These are phyloP conservation scores for Heimioporus sp. DNA, from an alignment of 768 basidiomycete genomes.

Conservation along the genomic window DNA sequence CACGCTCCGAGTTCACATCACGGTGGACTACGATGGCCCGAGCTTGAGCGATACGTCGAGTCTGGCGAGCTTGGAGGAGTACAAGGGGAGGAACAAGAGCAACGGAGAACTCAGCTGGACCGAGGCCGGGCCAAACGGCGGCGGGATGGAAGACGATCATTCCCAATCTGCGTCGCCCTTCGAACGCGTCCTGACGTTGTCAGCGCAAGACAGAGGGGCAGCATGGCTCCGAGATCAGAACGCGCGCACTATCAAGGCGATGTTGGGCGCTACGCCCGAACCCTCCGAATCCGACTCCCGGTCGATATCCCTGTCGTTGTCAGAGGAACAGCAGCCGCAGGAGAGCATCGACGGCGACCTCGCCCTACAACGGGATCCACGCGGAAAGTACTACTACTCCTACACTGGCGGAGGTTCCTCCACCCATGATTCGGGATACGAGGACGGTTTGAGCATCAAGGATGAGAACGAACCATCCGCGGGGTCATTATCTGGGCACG, in stretches of 20 bases:
- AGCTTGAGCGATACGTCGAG: conserved; percentile 89
- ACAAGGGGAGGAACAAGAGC: conserved; percentile 56
- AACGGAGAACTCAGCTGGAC: conserved; percentile 43
- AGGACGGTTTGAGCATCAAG: conserved; percentile 43
- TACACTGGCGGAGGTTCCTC: conserved; percentile 55
- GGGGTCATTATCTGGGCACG: conserved; percentile 31
- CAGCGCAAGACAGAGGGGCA: conserved; percentile 65
- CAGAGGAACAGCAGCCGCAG: conserved; percentile 33
- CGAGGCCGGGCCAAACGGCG: conserved; percentile 39
- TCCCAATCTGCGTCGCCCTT: conserved; percentile 42
- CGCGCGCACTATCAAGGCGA: conserved; percentile 57
- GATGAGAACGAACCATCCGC: conserved; percentile 29
- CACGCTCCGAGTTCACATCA: conserved; percentile 71
- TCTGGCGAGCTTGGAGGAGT: conserved; percentile 75
- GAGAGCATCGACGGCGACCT: conserved; percentile 57
- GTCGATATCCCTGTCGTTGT: conserved; percentile 36
- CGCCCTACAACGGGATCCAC: conserved; percentile 60
- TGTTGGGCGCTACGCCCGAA: conserved; percentile 55
- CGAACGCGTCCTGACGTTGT: conserved; percentile 37
- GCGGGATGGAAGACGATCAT: conserved; percentile 57
- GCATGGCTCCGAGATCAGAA: conserved; percentile 86
- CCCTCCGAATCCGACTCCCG: conserved; percentile 56
- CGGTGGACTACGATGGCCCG: conserved; percentile 88
- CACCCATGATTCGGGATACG: conserved; percentile 51
- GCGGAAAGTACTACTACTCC: conserved; percentile 76